Evolutionary conservation across 345 rosid genomes (phyloP).

Genomic region (Brassica cretica): DNA sequence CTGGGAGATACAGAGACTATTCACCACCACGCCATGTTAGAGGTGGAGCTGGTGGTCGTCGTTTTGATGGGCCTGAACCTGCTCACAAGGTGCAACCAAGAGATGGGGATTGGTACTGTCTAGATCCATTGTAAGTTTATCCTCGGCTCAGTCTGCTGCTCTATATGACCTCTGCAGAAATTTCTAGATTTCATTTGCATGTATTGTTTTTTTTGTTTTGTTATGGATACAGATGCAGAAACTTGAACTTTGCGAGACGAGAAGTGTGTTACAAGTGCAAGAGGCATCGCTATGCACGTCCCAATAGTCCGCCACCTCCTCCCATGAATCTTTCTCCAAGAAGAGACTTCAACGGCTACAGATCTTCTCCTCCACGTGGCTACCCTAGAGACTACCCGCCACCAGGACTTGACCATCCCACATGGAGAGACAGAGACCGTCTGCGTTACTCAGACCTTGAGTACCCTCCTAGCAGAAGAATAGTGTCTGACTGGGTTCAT

Average conservation of each 20-base stretch:
- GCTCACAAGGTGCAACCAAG: conserved; percentile 82
- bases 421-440: conserved; percentile 54
- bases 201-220: background rate
- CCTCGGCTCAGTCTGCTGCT: background rate
- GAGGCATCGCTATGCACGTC: conserved; percentile 57
- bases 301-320: conserved; percentile 55
- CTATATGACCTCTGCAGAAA: background rate
- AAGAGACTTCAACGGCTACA: conserved; percentile 58
- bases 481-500: conserved; percentile 57
- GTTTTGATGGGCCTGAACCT: conserved; percentile 64
- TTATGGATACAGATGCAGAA: conserved; percentile 56
- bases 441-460: conserved; percentile 58
- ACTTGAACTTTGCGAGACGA: conserved; percentile 88
- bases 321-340: conserved; percentile 66
- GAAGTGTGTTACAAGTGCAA: conserved; percentile 76
- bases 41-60: conserved; percentile 69
- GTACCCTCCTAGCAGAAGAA: conserved; percentile 55
- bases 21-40: conserved; percentile 57
- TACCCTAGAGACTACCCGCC: conserved; percentile 75
- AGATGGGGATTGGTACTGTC: conserved; percentile 92
- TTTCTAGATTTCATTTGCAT: background rate
- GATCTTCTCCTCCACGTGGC: conserved; percentile 63
- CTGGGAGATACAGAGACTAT: conserved; percentile 66
- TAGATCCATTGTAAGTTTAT: conserved; percentile 61
- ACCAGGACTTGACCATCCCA: conserved; percentile 52